These are phyloP conservation scores for Fusarium irregulare DNA, from an alignment of 2,329 filamentous ascomycete species.

Conservation along the genomic window DNA sequence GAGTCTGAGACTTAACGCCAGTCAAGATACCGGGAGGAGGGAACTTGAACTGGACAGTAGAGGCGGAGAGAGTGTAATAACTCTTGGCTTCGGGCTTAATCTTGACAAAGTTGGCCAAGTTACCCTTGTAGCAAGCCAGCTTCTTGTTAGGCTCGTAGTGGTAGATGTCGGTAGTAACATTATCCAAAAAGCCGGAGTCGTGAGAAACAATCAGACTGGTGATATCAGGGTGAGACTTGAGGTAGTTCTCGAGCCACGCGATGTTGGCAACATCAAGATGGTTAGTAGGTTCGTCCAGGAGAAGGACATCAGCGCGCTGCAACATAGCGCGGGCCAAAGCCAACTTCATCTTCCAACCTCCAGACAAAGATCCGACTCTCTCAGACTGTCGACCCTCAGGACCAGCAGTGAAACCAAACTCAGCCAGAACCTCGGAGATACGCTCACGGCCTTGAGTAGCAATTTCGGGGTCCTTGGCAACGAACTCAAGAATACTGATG, in stretches of 20 bases:
- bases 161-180: conserved; percentile 98
- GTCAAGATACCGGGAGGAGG: conserved; percentile 92
- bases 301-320: conserved; percentile 92
- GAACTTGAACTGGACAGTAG: conserved; percentile 96
- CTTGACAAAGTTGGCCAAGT: conserved; percentile 85
- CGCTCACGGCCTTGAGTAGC: conserved; percentile 81
- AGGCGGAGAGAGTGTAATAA: conserved; percentile 95
- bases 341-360: conserved; percentile 99
- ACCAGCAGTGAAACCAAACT: conserved; percentile 93
- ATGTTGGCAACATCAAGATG: conserved; percentile 97
- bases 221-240: conserved; percentile 95
- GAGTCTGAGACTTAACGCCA: conserved; percentile 94
- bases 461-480: conserved; percentile 88
- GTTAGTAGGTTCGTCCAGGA: conserved; percentile 99
- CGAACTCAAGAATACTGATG: conserved; percentile 93
- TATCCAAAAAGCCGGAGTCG: conserved; percentile 97
- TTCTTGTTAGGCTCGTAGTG: conserved; percentile 98
- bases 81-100: conserved; percentile 94
- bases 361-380: conserved; percentile 92
- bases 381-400: conserved; percentile 89
- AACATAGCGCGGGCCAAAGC: conserved; percentile 96
- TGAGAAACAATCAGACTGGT: conserved; percentile 98
- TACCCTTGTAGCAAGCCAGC: conserved; percentile 85
- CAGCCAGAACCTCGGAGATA: conserved; percentile 84
- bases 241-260: conserved; percentile 93